These are phyloP conservation scores for Colletotrichum sojae DNA, from an alignment of 2,329 filamentous ascomycete species.

Conservation along the genomic window DNA sequence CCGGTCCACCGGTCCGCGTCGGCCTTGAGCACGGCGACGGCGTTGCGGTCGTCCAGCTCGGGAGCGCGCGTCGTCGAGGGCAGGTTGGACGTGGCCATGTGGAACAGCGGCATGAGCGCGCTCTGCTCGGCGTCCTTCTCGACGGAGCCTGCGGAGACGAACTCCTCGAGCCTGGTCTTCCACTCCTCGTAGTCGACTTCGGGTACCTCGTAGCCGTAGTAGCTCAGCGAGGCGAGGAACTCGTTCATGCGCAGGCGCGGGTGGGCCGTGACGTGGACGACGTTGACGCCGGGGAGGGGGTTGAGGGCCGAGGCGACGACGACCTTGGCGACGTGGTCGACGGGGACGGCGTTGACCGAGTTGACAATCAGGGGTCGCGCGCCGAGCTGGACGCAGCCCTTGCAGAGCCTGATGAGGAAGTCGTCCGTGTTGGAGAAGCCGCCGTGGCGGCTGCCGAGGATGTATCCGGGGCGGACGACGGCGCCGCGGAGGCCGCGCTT, in stretches of 20 bases:
- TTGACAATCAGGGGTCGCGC: conserved; percentile 84
- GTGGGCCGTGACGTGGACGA: conserved; percentile 85
- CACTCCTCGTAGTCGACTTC: conserved; percentile 78
- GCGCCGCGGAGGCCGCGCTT: conserved; percentile 80
- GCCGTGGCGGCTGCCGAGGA: conserved; percentile 79
- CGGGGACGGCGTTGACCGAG: conserved; percentile 90
- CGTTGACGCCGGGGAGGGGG: conserved; percentile 65
- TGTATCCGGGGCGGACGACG: conserved; percentile 87
- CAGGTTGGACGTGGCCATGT: conserved; percentile 79
- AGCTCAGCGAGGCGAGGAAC: conserved; percentile 78
- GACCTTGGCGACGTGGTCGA: conserved; percentile 85
- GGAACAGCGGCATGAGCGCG: conserved; percentile 72
- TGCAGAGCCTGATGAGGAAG: conserved; percentile 88
- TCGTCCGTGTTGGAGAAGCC: conserved; percentile 88
- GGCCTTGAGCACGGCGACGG: conserved; percentile 67
- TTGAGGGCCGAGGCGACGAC: conserved; percentile 82
- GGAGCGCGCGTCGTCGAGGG: conserved; percentile 76
- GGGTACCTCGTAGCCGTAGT: conserved; percentile 80
- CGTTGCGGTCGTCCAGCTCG: conserved; percentile 80
- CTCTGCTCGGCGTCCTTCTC: conserved; percentile 45
- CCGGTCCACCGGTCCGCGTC: conserved; percentile 64
- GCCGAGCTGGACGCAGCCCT: conserved; percentile 87
- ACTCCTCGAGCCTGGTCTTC: conserved; percentile 76
- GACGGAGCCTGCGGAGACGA: conserved; percentile 73
- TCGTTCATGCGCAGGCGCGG: conserved; percentile 84